Base-by-base conservation (phyloP, 768 basidiomycete species). In the Cubamyces lactineus region DNA sequence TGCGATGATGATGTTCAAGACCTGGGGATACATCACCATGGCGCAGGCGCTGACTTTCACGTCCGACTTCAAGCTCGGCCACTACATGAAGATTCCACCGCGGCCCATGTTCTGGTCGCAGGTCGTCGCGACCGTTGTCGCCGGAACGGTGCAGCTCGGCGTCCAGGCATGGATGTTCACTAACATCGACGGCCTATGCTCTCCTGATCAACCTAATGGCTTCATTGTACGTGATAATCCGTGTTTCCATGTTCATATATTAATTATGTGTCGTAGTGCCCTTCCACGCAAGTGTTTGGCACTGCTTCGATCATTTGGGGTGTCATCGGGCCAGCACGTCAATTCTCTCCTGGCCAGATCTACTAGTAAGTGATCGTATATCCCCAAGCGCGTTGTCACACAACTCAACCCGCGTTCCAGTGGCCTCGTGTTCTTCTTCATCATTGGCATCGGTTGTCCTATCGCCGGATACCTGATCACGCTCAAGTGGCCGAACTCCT, bases 1-100 rank as follows among this genome's bases (percentile, higher is more conserved):
- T 61, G 88, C 89, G 1, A 85, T 88, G 83, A 88, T 90, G 87
- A 83, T 89, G 82, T 88, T 86, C 78, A 87, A 86, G 83, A 87
- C 82, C 3, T 88, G 82, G 75, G 86, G 84, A 8, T 89, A 88
- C 69, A 82, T 86, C 47, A 84, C 86, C 5, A 83, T 87, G 84
- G 74, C 78, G 42, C 84, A 82, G 51, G 88, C 86, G 2, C 80
- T 89, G 73, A 82, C 83, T 62, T 89, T 90, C 70, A 82, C 87
- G 16, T 81, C 83, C 51, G 89, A 91, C 71, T 86, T 91, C 72
- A 91, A 91, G 73, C 80, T 91, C 19, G 89, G 89, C 47, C 87
- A 90, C 74, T 88, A 79, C 77, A 87, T 86, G 81, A 82, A 86
- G 76, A 78, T 89, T 34, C 85, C 87, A 81, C 82, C 80, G 28